Base-by-base conservation (phyloP, 805 yeast species). In the Metschnikowia bowlesiae region DNA sequence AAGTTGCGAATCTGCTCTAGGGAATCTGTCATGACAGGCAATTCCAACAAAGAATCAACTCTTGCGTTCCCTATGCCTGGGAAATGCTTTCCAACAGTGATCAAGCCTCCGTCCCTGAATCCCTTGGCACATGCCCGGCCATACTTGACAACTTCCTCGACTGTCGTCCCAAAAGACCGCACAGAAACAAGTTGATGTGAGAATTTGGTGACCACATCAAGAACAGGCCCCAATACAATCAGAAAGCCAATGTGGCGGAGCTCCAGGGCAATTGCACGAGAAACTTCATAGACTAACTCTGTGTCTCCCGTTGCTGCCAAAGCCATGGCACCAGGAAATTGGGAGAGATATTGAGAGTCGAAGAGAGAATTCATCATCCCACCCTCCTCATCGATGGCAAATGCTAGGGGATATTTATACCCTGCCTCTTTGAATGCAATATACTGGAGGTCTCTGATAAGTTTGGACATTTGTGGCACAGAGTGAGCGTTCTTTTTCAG, bases 301-400 rank as follows among this genome's bases (percentile, higher is more conserved):
- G 67, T 59, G 48, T 78, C 75, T 9, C 78, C 78, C 0, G 83
- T 73, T 18, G 85, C 84, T 2, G 80, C 79, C 22, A 82, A 62
- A 3, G 83, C 85, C 86, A 82, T 82, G 29, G 84, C 83, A 4
- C 85, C 81, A 0, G 87, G 87, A 57, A 78, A 81, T 60, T 81
- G 85, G 8, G 82, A 75, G 18, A 82, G 62, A 50, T 64, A 67
- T 8, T 72, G 71, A 8, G 75, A 71, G 60, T 82, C 86, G 58
- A 76, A 78, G 42, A 82, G 66, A 31, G 81, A 74, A 62, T 81
- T 81, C 63, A 82, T 70, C 82, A 80, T 78, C 1, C 86, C 86
- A 7, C 84, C 81, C 58, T 82, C 87, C 61, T 80, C 83, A 60
- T 82, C 86, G 14, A 82, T 74, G 22, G 82, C 82, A 55, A 82